Base-by-base conservation (phyloP, 169 alveolate species). In the Plasmodium billcollinsi region DNA sequence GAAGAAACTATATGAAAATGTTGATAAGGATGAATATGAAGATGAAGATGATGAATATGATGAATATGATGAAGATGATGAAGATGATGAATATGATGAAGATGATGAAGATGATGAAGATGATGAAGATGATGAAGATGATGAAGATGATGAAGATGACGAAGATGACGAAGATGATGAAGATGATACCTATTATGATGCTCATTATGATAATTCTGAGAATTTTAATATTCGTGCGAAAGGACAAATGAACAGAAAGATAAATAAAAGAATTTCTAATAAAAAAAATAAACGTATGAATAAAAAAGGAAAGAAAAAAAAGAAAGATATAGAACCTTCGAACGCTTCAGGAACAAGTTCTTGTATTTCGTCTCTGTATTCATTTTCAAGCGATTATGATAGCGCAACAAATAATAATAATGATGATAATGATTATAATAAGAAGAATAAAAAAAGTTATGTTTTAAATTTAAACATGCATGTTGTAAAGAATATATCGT, bases 331-430 rank as follows among this genome's bases (percentile, higher is more conserved):
- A n/a, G 88, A 45, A 14, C 62, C 88, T 59, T 39, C 11, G 8
- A 39, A 39, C 47, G 47, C 9, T 39, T 39, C 47, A 39, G 21
- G 49, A 12, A 71, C 58, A 0, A 75, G 75, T 6, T 75, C 89
- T 0, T 62, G 89, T 56, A 24, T 75, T 9, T 75, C 89, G 0
- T 26, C 75, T 3, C 26, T 75, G 26, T 75, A 75, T 15, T 75
- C 89, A 7, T 75, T 75, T 20, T 75, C 89, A 14, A 75, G 89
- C 24, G 89, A 75, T 49, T 75, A 52, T 2, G 43, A 21, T 50
- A 75, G 89, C 8, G 6, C 33, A 15, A 8, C 20, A 9, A 63
- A 54, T 20, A 54, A 56, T 21, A 56, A 59, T 21, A 62, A 74
- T 56, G 65, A 11, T 56, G 39, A 24, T 49, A 56, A 69, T 2